phyloP scores from a whole-genome alignment of 257 asterid species.

The Solanum lycopersicoides region DNA sequence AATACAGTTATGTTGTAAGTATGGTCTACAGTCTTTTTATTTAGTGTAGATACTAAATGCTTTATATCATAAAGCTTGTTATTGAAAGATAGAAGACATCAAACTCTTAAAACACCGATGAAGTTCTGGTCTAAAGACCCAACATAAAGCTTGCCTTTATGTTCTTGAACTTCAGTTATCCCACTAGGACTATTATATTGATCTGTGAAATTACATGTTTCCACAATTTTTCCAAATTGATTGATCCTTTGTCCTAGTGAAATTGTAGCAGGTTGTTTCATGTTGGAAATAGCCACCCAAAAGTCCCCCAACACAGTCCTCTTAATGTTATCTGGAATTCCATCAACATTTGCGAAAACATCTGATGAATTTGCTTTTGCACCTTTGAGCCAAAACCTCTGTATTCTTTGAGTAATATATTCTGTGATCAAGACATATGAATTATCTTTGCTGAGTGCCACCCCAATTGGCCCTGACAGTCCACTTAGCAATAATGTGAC shows the following conservation, averaged over 20 bases:
- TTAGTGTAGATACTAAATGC: background rate
- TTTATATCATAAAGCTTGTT: background rate
- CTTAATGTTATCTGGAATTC: slow-evolving; percentile 34
- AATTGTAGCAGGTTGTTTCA: slow-evolving; percentile 9
- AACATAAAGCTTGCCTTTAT: slow-evolving; percentile 4
- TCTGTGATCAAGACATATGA: slow-evolving; percentile 25
- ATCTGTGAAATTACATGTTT: slow-evolving; percentile 14
- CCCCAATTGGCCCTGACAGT: slow-evolving; percentile 29
- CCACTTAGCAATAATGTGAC: slow-evolving; percentile 16
- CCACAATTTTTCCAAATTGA: background rate
- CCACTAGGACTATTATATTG: background rate
- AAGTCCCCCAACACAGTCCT: slow-evolving; percentile 33
- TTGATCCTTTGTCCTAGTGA: slow-evolving; percentile 22
- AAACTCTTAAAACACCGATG: slow-evolving; percentile 1
- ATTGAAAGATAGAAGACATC: background rate
- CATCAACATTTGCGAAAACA: slow-evolving; percentile 15
- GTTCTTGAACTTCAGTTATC: slow-evolving; percentile 19
- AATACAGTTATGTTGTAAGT: background rate
- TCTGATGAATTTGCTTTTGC: slow-evolving; percentile 24
- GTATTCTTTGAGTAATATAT: slow-evolving; percentile 17
- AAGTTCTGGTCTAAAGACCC: slow-evolving; percentile 3
- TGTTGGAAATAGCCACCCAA: slow-evolving; percentile 32
- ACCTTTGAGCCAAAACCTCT: slow-evolving; percentile 32
- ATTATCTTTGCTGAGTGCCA: slow-evolving; percentile 27
- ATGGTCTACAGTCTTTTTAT: background rate